Evolutionary conservation across 2,329 filamentous ascomycete genomes (phyloP), one percentile per base, ranked within the genome.

Genomic region (Botrytis deweyae): DNA sequence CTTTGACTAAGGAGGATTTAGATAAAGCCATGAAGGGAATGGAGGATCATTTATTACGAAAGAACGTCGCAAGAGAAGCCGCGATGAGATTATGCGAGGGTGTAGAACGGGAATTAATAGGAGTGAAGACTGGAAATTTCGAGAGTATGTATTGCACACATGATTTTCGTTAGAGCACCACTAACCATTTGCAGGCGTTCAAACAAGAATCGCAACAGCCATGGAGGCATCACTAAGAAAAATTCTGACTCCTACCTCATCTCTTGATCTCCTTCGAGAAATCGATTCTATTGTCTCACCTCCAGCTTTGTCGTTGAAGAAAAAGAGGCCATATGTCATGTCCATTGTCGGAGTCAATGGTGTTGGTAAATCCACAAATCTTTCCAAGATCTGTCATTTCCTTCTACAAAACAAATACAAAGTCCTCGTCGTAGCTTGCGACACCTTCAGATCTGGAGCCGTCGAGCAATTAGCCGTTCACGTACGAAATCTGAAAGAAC

Each of bases 271-370:
- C 67, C 90, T 99, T 65, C 94, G 95, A 79, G 94, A 97, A 82
- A 98, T 99, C 78, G 91, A 95, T 80, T 88, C 91, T 63, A 89
- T 97, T 75, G 91, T 90, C 10, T 86, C 89, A 18, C 91, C 93
- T 1, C 85, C 91, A 0, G 86, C 85, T 36, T 88, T 90, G 4
- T 90, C 90, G 44, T 86, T 90, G 75, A 85, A 88, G 77, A 87
- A 87, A 74, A 83, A 88, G 33, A 91, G 96, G 6, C 96, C 96
- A 62, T 99, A 98, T 81, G 95, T 98, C 80, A 97, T 99, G 81
- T 98, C 94, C 73, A 97, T 99, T 75, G 96, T 99, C 62, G 96
- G 96, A 76, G 96, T 99, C 81, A 99, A 99, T 82, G 96, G 96
- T 72, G 96, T 99, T 55, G 96, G 96, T 81, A 99, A 99, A 85